Evolutionary conservation across 2,329 filamentous ascomycete species (phyloP), one percentile per base, ranked within the genome.

Genomic region (Esteya vermicola): DNA sequence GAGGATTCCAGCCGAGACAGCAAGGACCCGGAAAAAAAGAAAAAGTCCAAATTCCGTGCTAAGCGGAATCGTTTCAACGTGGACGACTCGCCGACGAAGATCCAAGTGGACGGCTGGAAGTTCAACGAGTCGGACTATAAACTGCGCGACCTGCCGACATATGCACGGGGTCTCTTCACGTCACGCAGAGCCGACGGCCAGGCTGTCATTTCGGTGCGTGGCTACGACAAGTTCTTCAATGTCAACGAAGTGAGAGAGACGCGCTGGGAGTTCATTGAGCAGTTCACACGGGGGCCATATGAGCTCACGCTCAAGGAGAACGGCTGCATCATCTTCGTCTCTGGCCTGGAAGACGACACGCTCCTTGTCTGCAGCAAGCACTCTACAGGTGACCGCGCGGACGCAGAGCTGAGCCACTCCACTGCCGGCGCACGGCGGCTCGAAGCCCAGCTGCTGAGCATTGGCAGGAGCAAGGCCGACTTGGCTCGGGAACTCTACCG

Each of bases 171-270:
- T 7, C 72, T 98, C 1, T 98, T 98, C 61, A 98, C 88, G n/a
- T 81, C 81, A 32, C 44, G 39, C 7, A 78, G 73, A 46, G 64
- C 69, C 37, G 65, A 72, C 21, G 76, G 77, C 9, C 65, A 73
- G 9, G 64, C 74, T 12, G 85, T 94, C 58, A 95, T 98, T 50
- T 82, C 73, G 2, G 76, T 85, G 36, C 74, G 91, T 50, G 91
- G 91, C 38, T 98, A 98, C 60, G 89, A 98, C 68, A 98, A 98
- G 61, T 98, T 98, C 65, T 98, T 98, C 74, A 98, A 98, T 52
- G 72, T 85, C 31, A 74, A 75, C 38, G 91, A 98, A 61, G 81
- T 93, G 8, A 59, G 64, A 35, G 75, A 81, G 48, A 98, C 91
- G 4, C 72, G 78, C 51, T 98, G 91, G 91, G 58, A 65, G 14